These are phyloP conservation scores for Pythium pyrilobum DNA, from an alignment of 352 stramenopile species.

Conservation along the genomic window DNA sequence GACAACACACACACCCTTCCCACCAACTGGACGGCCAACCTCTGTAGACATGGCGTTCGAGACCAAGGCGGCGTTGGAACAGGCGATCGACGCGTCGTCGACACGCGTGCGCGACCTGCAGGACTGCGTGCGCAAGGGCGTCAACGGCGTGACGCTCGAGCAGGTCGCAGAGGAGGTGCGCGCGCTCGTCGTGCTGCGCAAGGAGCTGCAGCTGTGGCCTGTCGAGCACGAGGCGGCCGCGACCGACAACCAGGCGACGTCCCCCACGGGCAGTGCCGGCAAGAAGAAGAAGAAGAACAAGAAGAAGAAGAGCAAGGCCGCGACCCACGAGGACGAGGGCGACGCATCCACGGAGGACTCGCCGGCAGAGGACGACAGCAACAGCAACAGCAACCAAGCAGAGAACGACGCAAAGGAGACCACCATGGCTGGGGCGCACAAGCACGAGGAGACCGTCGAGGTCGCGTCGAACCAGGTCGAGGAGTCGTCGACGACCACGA, in stretches of 20 bases:
- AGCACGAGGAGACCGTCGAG: not conserved
- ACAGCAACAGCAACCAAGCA: constrained; percentile 9
- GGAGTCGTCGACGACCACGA: not conserved
- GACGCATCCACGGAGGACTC: not conserved
- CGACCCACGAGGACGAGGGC: not conserved
- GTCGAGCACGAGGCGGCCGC: constrained; percentile 13
- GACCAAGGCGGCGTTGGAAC: constrained; percentile 34
- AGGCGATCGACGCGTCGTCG: constrained; percentile 51
- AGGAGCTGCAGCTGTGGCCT: constrained; percentile 59
- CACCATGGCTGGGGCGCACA: not conserved
- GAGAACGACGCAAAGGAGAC: not conserved
- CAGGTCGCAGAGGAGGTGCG: constrained; percentile 52
- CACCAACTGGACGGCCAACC: not conserved
- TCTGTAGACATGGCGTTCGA: constrained; percentile 35
- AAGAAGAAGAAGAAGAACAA: constrained; percentile 31
- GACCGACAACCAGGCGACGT: constrained; percentile 18
- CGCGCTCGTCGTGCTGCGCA: constrained; percentile 54
- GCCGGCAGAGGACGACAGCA: not conserved
- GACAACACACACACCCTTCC: not conserved
- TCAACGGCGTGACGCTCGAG: constrained; percentile 35
- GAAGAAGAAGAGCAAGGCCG: constrained; percentile 22
- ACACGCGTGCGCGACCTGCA: constrained; percentile 48
- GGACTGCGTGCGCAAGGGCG: constrained; percentile 39
- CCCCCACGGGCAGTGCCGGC: constrained; percentile 16
- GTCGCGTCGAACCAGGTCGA: constrained; percentile 13